Percentiles rank a stretch among this genome's conserved stretches.
These are phyloP conservation scores for Aspergillus bridgeri DNA, from an alignment of 495 filamentous ascomycete species.

Conservation along the genomic window DNA sequence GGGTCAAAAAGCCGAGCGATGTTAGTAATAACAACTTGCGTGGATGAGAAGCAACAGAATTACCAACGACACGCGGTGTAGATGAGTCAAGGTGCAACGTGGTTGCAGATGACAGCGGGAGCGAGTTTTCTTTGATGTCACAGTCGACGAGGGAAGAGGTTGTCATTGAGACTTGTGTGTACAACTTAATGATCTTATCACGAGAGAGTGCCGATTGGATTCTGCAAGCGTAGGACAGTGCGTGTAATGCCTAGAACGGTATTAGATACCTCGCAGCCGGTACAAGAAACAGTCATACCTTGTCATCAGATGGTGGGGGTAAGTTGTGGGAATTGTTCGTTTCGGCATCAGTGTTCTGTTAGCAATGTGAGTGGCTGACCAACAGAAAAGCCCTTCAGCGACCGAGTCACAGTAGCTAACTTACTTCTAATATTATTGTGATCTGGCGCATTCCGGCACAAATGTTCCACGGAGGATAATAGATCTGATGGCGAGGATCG, in stretches of 20 bases:
- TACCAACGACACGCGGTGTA: conserved; percentile 3
- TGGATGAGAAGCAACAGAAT: background rate
- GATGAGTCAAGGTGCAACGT: too few species aligned
- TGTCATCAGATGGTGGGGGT: background rate
- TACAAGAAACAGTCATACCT: conserved; percentile 4
- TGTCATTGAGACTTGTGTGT: background rate
- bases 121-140: background rate
- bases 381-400: background rate
- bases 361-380: conserved; percentile 1
- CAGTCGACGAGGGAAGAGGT: conserved; percentile 1
- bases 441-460: conserved; percentile 1
- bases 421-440: background rate
- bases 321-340: background rate
- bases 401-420: background rate
- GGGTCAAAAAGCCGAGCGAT: background rate
- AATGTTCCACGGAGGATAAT: background rate
- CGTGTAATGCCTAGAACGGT: conserved; percentile 1
- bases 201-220: conserved; percentile 1
- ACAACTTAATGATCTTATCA: background rate
- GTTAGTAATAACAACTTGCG: background rate
- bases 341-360: background rate
- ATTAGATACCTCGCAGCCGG: conserved; percentile 2
- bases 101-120: background rate
- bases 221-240: conserved; percentile 1
- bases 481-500: background rate